A percentile compares a stretch with the other conserved stretches of the same genome.
These are phyloP conservation scores for Elsinoe necatrix DNA, from an alignment of 2,329 filamentous ascomycete species.

Conservation along the genomic window DNA sequence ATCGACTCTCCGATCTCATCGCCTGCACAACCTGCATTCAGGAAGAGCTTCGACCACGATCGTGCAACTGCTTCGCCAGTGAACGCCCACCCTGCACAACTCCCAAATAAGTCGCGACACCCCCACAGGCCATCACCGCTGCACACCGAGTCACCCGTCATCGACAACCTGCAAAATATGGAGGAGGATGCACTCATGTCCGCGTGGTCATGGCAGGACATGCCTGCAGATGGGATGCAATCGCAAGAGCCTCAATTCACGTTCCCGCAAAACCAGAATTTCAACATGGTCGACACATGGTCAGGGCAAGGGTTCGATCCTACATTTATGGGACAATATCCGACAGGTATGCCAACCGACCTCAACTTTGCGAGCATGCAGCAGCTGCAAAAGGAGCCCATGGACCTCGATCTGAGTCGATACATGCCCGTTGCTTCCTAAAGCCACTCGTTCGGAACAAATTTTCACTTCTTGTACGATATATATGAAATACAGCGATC, in stretches of 20 bases:
- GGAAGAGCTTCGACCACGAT: constrained; percentile 25
- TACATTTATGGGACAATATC: constrained; percentile 11
- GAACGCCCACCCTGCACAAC: constrained; percentile 17
- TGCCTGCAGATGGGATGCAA: constrained; percentile 1
- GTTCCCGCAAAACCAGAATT: constrained; percentile 1
- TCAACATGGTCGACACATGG: constrained; percentile 11
- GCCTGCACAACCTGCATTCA: constrained; percentile 25
- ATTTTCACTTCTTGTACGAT: constrained; percentile 7
- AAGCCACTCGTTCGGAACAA: not conserved
- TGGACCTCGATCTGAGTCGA: constrained; percentile 27
- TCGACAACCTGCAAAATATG: constrained; percentile 11
- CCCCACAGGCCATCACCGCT: constrained; percentile 25
- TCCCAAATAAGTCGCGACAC: constrained; percentile 24
- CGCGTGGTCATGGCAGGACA: constrained; percentile 17
- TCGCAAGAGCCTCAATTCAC: constrained; percentile 14
- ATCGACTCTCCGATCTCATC: constrained; percentile 29
- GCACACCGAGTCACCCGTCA: constrained; percentile 14
- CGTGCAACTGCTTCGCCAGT: constrained; percentile 24
- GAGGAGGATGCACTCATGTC: constrained; percentile 18
- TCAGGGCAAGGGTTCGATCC: constrained; percentile 11
- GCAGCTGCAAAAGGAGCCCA: constrained; percentile 19
- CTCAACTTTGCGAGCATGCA: constrained; percentile 15
- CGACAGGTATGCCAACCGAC: constrained; percentile 9
- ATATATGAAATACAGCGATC: not conserved
- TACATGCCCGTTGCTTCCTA: constrained; percentile 24